phyloP scores from a whole-genome alignment of 2,329 filamentous ascomycete species.

The Stagonosporopsis vannaccii region DNA sequence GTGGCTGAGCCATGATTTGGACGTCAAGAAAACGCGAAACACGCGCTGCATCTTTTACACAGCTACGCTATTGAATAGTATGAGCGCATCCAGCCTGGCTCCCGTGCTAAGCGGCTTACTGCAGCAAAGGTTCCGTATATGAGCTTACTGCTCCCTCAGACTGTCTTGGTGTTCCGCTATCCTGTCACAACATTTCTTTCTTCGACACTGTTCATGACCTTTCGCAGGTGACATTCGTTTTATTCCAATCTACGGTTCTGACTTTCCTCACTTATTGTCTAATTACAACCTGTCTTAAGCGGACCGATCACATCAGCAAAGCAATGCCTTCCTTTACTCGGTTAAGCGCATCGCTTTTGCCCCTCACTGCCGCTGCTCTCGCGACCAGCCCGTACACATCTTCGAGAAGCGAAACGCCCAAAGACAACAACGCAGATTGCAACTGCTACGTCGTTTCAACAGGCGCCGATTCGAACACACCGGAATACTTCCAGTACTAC shows the following conservation, averaged over 20 bases:
- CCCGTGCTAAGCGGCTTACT: conserved; percentile 21
- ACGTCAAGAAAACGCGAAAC: conserved; percentile 14
- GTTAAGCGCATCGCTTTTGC: conserved; percentile 33
- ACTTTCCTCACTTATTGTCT: conserved; percentile 14
- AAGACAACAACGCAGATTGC: conserved; percentile 50
- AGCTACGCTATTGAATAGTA: conserved; percentile 13
- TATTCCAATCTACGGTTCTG: conserved; percentile 1
- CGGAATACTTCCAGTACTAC: conserved; percentile 59
- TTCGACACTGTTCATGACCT: conserved; percentile 11
- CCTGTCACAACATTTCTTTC: conserved; percentile 7
- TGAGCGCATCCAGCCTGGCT: conserved; percentile 14
- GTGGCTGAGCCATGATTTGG: conserved; percentile 26
- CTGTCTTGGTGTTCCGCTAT: not conserved
- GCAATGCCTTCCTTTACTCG: conserved; percentile 29
- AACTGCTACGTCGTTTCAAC: conserved; percentile 59
- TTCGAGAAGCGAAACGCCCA: conserved; percentile 36
- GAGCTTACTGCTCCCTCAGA: conserved; percentile 22
- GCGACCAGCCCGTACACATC: conserved; percentile 39
- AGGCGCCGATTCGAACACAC: conserved; percentile 44
- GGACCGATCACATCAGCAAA: not conserved
- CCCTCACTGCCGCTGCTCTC: conserved; percentile 33
- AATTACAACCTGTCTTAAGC: conserved; percentile 1
- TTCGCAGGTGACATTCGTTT: conserved; percentile 22
- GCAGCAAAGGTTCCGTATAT: conserved; percentile 24
- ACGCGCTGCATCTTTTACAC: conserved; percentile 11